Evolutionary conservation across 306 rosid genomes (phyloP).

Genomic region (Glycine latifolia): DNA sequence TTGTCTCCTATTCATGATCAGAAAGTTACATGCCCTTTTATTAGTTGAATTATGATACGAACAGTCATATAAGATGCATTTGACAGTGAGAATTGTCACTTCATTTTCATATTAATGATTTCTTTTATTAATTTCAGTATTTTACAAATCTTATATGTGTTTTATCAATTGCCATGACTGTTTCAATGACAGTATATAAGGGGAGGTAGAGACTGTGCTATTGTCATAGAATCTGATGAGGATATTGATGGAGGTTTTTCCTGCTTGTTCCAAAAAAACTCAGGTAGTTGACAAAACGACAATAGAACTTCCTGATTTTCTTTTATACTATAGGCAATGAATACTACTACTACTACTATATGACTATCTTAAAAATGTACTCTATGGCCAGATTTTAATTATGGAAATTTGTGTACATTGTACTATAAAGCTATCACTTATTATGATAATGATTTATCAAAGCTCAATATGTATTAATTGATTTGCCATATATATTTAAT

Average conservation of each 20-base stretch:
- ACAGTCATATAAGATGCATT: slow-evolving; percentile 35
- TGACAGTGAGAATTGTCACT: slow-evolving; percentile 35
- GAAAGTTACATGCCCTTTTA: slow-evolving; percentile 21
- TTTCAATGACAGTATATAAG: slow-evolving; percentile 51
- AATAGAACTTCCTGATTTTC: slow-evolving; percentile 15
- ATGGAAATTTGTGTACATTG: background rate
- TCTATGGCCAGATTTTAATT: background rate
- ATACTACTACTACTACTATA: background rate
- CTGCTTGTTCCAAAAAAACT: slow-evolving; percentile 64
- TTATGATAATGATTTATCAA: background rate
- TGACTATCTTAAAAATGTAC: background rate
- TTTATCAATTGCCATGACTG: slow-evolving; percentile 33
- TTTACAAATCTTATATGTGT: background rate
- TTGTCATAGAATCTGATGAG: slow-evolving; percentile 88
- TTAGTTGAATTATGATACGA: slow-evolving; percentile 18
- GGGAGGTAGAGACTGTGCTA: slow-evolving; percentile 66
- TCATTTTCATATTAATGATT: slow-evolving; percentile 31
- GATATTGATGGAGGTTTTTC: slow-evolving; percentile 73
- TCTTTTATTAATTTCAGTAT: slow-evolving; percentile 31
- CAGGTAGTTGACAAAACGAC: slow-evolving; percentile 65
- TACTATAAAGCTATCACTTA: too few species aligned
- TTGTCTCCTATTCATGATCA: slow-evolving; percentile 28
- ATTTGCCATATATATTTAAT: background rate
- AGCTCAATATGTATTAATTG: background rate
- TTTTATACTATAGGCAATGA: background rate